Conservation (phyloP, 2,329 filamentous ascomycete species). For the Colletotrichum noveboracense region DNA sequence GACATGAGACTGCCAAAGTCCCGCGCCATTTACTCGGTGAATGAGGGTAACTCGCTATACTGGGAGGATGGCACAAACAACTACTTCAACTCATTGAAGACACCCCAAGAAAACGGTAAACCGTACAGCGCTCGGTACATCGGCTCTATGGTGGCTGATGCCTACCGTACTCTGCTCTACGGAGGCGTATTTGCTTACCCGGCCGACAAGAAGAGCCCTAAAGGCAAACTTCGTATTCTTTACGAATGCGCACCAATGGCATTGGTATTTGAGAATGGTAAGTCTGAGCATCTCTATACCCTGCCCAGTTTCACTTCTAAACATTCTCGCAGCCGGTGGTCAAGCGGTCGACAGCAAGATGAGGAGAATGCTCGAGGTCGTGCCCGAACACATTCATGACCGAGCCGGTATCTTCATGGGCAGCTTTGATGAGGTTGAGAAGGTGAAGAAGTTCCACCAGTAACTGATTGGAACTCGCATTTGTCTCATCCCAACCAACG, state of each 20-base stretch:
- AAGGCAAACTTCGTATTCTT: constrained; percentile 95
- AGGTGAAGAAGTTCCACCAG: constrained; percentile 86
- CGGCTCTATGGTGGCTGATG: constrained; percentile 97
- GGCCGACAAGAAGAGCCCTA: constrained; percentile 96
- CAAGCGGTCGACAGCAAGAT: constrained; percentile 92
- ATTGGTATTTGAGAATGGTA: constrained; percentile 97
- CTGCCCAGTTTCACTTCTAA: constrained; percentile 26
- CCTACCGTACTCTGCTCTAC: constrained; percentile 93
- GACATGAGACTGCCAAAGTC: constrained; percentile 85
- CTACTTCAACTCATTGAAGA: constrained; percentile 91
- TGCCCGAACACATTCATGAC: constrained; percentile 94
- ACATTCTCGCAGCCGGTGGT: constrained; percentile 72
- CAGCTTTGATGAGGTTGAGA: constrained; percentile 93
- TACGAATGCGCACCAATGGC: constrained; percentile 99
- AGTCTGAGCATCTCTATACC: constrained; percentile 36
- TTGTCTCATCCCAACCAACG: background rate
- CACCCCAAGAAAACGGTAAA: constrained; percentile 75
- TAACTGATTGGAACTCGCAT: constrained; percentile 17
- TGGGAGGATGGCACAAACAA: constrained; percentile 88
- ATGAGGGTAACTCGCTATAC: constrained; percentile 97
- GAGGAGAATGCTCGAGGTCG: constrained; percentile 86
- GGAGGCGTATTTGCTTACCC: constrained; percentile 98
- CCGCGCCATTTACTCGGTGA: constrained; percentile 93
- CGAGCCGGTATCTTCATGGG: constrained; percentile 95
- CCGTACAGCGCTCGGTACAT: constrained; percentile 97